A percentile compares a stretch with the other conserved stretches of the same genome.
Evolutionary conservation across 2,329 filamentous ascomycete species (phyloP).

Genomic region (Madurella mycetomatis): DNA sequence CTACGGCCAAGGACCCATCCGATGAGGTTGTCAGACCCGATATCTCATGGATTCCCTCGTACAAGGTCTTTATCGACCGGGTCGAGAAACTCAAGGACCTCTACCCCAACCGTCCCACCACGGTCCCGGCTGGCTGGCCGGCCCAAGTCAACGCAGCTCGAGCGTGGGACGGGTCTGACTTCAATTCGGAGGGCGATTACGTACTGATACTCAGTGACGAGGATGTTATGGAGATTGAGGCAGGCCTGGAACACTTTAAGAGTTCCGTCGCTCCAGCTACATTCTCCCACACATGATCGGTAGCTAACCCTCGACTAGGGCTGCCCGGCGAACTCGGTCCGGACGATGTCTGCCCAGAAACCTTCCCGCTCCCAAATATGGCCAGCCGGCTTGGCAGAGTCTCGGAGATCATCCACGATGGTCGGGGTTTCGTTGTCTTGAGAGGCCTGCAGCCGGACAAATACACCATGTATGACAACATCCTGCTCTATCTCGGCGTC

Average conservation of each 20-base stretch:
- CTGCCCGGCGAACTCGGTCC: slow-evolving; percentile 13
- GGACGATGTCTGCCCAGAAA: slow-evolving; percentile 19
- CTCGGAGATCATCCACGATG: slow-evolving; percentile 22
- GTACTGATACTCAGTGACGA: slow-evolving; percentile 16
- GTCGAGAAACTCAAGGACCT: slow-evolving; percentile 18
- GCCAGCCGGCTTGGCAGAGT: slow-evolving; percentile 14
- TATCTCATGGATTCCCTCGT: slow-evolving; percentile 24
- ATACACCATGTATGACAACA: slow-evolving; percentile 40
- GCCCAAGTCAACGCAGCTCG: slow-evolving; percentile 13
- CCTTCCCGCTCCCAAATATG: slow-evolving; percentile 24
- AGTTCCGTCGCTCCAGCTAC: slow-evolving; percentile 2
- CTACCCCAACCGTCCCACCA: slow-evolving; percentile 20
- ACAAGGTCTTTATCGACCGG: slow-evolving; percentile 23
- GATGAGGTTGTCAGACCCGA: slow-evolving; percentile 19
- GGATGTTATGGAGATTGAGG: slow-evolving; percentile 24
- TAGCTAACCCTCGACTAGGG: neutral
- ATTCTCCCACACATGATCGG: neutral
- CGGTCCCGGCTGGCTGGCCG: slow-evolving; percentile 23
- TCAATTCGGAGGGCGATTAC: slow-evolving; percentile 21
- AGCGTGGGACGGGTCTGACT: slow-evolving; percentile 23
- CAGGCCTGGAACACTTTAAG: slow-evolving; percentile 22
- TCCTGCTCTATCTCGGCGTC: slow-evolving; percentile 43
- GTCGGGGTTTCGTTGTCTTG: slow-evolving; percentile 40
- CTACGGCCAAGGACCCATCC: neutral
- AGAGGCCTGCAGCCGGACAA: slow-evolving; percentile 40